Evolutionary conservation across 176 grass and related monocot genomes (phyloP).

Genomic region (Triticum aestivum): DNA sequence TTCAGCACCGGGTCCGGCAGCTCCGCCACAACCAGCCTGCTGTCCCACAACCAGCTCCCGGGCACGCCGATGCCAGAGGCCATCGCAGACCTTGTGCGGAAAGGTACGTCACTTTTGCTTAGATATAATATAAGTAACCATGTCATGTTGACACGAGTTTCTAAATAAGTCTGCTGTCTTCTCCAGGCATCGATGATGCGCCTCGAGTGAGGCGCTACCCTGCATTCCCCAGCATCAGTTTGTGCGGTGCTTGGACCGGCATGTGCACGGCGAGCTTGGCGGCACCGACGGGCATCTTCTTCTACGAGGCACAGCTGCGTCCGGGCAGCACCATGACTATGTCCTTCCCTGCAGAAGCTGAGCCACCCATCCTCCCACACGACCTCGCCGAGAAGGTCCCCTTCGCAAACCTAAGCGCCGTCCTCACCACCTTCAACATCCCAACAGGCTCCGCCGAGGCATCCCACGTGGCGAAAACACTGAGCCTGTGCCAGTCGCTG

Average conservation of each 20-base stretch:
- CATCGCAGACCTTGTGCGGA: neutral
- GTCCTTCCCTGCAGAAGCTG: neutral
- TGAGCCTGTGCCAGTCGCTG: neutral
- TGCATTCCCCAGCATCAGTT: neutral
- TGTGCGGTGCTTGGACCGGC: too few relatives aligned
- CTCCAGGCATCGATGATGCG: neutral
- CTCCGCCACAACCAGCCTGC: slow-evolving; percentile 70
- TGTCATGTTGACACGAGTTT: too few relatives aligned
- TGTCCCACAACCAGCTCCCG: slow-evolving; percentile 46
- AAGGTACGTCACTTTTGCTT: too few relatives aligned
- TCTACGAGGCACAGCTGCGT: neutral
- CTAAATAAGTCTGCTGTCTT: too few relatives aligned
- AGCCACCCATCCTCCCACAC: neutral
- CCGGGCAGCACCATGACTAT: neutral
- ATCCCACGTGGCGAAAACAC: neutral
- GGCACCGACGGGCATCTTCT: neutral
- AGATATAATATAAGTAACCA: too few relatives aligned
- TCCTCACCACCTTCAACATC: neutral
- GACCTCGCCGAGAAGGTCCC: neutral
- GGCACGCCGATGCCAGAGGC: neutral
- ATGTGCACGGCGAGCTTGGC: neutral
- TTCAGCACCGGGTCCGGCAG: slow-evolving; percentile 69
- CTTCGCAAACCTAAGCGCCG: neutral
- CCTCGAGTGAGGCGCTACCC: neutral
- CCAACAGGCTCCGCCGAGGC: neutral